Conservation (phyloP, 176 grass and related monocot species). For the Carex cristatella region DNA sequence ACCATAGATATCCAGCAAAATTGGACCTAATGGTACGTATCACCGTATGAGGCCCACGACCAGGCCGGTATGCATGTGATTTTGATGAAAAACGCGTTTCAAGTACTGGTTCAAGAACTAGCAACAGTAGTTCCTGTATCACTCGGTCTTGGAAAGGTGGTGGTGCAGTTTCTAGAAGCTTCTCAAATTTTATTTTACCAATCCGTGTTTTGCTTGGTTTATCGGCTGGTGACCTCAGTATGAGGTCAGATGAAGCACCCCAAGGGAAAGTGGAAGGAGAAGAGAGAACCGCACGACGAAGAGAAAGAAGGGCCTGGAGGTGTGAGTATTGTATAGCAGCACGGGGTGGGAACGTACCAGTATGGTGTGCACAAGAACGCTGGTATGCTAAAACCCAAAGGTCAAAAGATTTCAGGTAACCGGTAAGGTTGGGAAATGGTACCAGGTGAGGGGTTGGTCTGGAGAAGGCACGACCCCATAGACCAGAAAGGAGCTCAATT, state of each 20-base stretch:
- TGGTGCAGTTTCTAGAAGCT: conserved; percentile 48
- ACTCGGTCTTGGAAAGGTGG: conserved; percentile 78
- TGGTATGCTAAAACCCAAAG: conserved; percentile 94
- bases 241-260: conserved; percentile 70
- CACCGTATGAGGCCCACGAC: conserved; percentile 67
- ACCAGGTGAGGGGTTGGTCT: conserved; percentile 11
- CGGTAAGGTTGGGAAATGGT: conserved; percentile 79
- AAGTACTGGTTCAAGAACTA: conserved; percentile 78
- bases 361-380: conserved; percentile 76
- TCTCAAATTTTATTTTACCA: conserved; percentile 64
- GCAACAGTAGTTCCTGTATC: conserved; percentile 77
- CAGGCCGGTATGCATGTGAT: conserved; percentile 77
- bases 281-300: conserved; percentile 40
- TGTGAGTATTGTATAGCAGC: conserved; percentile 48
- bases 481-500: conserved; percentile 58
- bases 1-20: conserved; percentile 88
- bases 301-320: conserved; percentile 72
- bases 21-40: conserved; percentile 75
- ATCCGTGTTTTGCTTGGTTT: conserved; percentile 53
- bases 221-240: conserved; percentile 66
- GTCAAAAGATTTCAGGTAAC: conserved; percentile 72
- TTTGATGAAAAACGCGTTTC: conserved; percentile 83
- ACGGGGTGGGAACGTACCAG: conserved; percentile 62
- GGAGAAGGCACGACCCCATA: conserved; percentile 78
- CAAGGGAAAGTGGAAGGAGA: conserved; percentile 61